phyloP scores from a whole-genome alignment of 805 yeast genomes.

The Saccharomycodes ludwigii region DNA sequence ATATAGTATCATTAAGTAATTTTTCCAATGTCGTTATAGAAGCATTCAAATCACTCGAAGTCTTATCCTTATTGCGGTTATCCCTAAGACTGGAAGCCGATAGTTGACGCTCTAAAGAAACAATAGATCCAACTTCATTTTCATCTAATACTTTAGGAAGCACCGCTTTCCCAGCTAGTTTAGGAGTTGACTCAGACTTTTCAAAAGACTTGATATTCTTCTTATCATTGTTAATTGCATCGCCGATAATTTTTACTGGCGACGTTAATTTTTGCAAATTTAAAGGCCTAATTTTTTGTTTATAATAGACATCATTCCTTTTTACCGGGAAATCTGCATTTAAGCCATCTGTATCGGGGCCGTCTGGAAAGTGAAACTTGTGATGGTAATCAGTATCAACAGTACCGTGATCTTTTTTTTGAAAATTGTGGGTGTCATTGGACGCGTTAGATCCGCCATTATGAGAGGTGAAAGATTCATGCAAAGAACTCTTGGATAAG shows the following conservation, averaged over 20 bases:
- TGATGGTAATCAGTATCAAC: slow-evolving; percentile 2
- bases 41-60: too few species aligned
- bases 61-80: slow-evolving; percentile 3
- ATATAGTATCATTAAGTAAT: slow-evolving; percentile 21
- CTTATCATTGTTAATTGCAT: not conserved
- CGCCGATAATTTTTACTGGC: too few species aligned
- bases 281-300: slow-evolving; percentile 1
- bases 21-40: slow-evolving; percentile 13
- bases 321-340: slow-evolving; percentile 1
- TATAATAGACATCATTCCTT: slow-evolving; percentile 5
- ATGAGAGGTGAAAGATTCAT: too few species aligned
- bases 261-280: too few species aligned
- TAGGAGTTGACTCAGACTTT: slow-evolving; percentile 8
- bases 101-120: slow-evolving; percentile 55
- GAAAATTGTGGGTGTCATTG: not conserved
- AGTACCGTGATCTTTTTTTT: not conserved
- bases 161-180: slow-evolving; percentile 40
- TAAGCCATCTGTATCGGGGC: too few species aligned
- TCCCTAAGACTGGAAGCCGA: slow-evolving; percentile 27
- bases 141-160: slow-evolving; percentile 60
- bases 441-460: not conserved
- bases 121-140: slow-evolving; percentile 64
- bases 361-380: not conserved
- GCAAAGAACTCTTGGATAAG: too few species aligned
- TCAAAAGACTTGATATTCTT: not conserved